Conservation (phyloP, 2,329 filamentous ascomycete species). For the Proliferodiscus dingleyae region DNA sequence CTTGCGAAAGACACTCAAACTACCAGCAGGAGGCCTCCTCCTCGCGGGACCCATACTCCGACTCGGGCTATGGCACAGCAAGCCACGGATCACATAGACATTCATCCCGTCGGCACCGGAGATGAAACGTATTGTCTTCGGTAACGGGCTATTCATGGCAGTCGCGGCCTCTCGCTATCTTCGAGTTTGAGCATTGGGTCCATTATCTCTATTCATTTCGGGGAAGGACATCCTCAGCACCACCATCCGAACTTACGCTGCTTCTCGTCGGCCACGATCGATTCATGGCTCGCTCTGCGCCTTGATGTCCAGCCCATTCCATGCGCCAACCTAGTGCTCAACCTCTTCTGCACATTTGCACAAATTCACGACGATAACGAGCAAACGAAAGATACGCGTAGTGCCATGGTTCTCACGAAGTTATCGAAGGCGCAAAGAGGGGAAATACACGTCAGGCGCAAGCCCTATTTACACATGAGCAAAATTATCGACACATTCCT, state of each 20-base stretch:
- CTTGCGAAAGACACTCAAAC: slow-evolving; percentile 48
- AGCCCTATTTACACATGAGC: slow-evolving; percentile 13
- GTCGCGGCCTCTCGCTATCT: slow-evolving; percentile 27
- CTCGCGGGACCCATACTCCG: slow-evolving; percentile 26
- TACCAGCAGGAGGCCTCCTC: slow-evolving; percentile 18
- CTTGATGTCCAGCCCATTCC: slow-evolving; percentile 14
- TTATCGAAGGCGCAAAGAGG: slow-evolving; percentile 31
- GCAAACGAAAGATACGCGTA: slow-evolving; percentile 21
- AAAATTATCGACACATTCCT: slow-evolving; percentile 19
- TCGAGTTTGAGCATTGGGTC: slow-evolving; percentile 30
- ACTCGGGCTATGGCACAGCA: slow-evolving; percentile 31
- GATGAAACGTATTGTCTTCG: slow-evolving; percentile 34
- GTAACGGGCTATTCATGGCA: slow-evolving; percentile 32
- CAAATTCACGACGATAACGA: slow-evolving; percentile 13
- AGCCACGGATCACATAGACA: slow-evolving; percentile 28
- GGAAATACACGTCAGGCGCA: slow-evolving; percentile 17
- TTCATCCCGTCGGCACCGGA: slow-evolving; percentile 24
- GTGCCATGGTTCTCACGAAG: slow-evolving; percentile 28
- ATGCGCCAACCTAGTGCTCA: slow-evolving; percentile 6
- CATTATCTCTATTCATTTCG: slow-evolving; percentile 31
- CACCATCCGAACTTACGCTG: slow-evolving; percentile 30
- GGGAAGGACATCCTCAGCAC: slow-evolving; percentile 25
- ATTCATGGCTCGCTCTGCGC: slow-evolving; percentile 24
- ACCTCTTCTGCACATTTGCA: slow-evolving; percentile 6
- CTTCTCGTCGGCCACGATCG: slow-evolving; percentile 29